These are phyloP conservation scores for Ustilago curta DNA, from an alignment of 1,284 basidiomycete genomes.

Conservation along the genomic window DNA sequence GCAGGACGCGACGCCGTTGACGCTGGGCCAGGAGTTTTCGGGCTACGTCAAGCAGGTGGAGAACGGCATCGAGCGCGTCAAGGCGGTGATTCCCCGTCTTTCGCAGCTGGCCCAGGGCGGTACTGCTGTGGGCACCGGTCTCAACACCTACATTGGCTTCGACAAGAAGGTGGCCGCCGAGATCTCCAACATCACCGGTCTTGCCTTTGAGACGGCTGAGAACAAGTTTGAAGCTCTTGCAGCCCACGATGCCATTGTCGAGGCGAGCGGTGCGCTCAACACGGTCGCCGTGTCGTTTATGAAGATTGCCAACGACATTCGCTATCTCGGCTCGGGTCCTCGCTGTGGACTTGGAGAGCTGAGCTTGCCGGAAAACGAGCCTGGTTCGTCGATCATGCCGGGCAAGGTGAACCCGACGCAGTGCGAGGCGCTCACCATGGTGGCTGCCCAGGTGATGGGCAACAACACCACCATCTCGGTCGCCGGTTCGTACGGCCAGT, in stretches of 20 bases:
- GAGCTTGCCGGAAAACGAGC: constrained; percentile 96
- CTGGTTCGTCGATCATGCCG: constrained; percentile 99
- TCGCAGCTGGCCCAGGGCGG: constrained; percentile 95
- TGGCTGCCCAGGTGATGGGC: constrained; percentile 97
- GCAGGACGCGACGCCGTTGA: constrained; percentile 95
- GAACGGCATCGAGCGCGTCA: constrained; percentile 88
- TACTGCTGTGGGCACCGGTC: constrained; percentile 94
- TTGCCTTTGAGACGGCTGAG: constrained; percentile 93
- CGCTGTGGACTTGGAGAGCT: constrained; percentile 97
- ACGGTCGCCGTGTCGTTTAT: constrained; percentile 93
- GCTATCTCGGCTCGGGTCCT: constrained; percentile 96
- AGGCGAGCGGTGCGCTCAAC: constrained; percentile 96
- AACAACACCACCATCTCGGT: constrained; percentile 95
- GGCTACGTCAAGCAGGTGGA: constrained; percentile 96
- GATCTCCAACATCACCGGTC: constrained; percentile 89
- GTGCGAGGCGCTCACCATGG: constrained; percentile 97
- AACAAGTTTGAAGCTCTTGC: constrained; percentile 99
- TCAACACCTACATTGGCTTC: constrained; percentile 97
- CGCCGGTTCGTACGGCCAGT: constrained; percentile 94
- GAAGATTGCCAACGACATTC: constrained; percentile 99
- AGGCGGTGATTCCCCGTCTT: constrained; percentile 85
- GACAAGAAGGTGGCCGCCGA: constrained; percentile 93
- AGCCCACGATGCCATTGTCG: constrained; percentile 95
- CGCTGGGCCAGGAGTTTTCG: constrained; percentile 97
- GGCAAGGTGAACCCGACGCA: constrained; percentile 99